Evolutionary conservation across 306 rosid genomes (phyloP).

Genomic region (Fragaria ananassa): DNA sequence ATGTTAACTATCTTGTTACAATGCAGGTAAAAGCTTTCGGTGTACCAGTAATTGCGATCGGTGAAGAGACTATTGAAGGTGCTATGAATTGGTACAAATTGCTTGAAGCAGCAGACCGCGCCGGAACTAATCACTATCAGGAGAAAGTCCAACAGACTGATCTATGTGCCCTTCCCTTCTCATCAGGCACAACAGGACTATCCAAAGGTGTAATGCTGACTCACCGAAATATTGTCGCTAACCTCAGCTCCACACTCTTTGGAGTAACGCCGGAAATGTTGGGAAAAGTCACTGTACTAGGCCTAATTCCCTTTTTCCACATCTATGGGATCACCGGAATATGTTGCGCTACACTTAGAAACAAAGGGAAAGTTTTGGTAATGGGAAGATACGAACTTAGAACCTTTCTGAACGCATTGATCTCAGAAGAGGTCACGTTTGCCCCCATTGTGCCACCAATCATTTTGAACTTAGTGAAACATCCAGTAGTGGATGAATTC

Average conservation of each 20-base stretch:
- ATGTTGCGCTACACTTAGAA: slow-evolving; percentile 77
- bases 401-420: slow-evolving; percentile 63
- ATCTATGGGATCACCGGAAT: slow-evolving; percentile 93
- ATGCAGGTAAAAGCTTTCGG: slow-evolving; percentile 60
- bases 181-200: slow-evolving; percentile 91
- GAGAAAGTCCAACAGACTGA: slow-evolving; percentile 55
- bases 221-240: slow-evolving; percentile 72
- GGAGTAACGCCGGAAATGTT: slow-evolving; percentile 51
- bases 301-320: slow-evolving; percentile 83
- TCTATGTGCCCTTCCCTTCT: slow-evolving; percentile 90
- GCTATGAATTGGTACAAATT: slow-evolving; percentile 73
- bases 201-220: slow-evolving; percentile 94
- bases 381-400: slow-evolving; percentile 79
- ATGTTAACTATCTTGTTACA: neutral
- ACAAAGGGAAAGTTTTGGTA: slow-evolving; percentile 86
- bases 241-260: slow-evolving; percentile 77
- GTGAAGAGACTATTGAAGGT: slow-evolving; percentile 59
- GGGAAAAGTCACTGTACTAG: slow-evolving; percentile 74
- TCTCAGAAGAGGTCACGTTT: slow-evolving; percentile 67
- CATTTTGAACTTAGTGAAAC: slow-evolving; percentile 72
- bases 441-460: slow-evolving; percentile 95
- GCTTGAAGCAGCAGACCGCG: slow-evolving; percentile 70
- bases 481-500: slow-evolving; percentile 73
- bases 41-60: slow-evolving; percentile 62
- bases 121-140: slow-evolving; percentile 26